Base-by-base conservation (phyloP, 768 basidiomycete genomes). In the Xerocomus brunneocitrinus region DNA sequence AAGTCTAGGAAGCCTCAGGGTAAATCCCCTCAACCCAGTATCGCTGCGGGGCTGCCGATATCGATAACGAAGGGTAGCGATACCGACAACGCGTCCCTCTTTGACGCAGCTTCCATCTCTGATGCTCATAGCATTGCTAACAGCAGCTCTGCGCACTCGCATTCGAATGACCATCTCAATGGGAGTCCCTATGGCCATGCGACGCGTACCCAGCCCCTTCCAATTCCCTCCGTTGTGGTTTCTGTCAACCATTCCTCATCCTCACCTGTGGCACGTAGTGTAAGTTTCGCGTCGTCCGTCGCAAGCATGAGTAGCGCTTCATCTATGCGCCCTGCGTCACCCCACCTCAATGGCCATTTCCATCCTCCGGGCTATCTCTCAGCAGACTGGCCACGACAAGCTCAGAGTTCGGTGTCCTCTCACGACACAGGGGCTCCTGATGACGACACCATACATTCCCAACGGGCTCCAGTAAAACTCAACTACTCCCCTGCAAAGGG, bases 401-500 rank as follows among this genome's bases (percentile, higher is more conserved):
- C 24, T 1, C 55, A 56, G 36, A 48, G 47, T 30, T 28, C 50
- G 3, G 10, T 13, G 1, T 47, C 51, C 28, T 7, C 48, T 8
- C 51, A 39, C 30, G 52, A 56, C 45, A 25, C 41, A 16, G 46
- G 48, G 22, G 24, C 41, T 41, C 27, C 28, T 14, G 35, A 22
- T 16, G 27, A 32, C 12, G 38, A 55, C 28, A 8, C 46, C 1
- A 50, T 19, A n/a, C 47, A 45, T 10, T n/a, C 19, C 14, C 45
- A 28, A 25, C 47, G 39, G 13, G 4, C 43, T 0, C 49, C 45
- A 0, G 28, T 44, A 2, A 53, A 61, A 46, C 28, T 9, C 5
- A 34, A 42, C 4, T 63, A 61, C 47, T 70, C 78, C 4, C 68
- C 76, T 10, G 71, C 81, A 8, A 80, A 80, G 31, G 88, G 88